phyloP scores from a whole-genome alignment of 805 yeast genomes.

The Metschnikowia henanensis region DNA sequence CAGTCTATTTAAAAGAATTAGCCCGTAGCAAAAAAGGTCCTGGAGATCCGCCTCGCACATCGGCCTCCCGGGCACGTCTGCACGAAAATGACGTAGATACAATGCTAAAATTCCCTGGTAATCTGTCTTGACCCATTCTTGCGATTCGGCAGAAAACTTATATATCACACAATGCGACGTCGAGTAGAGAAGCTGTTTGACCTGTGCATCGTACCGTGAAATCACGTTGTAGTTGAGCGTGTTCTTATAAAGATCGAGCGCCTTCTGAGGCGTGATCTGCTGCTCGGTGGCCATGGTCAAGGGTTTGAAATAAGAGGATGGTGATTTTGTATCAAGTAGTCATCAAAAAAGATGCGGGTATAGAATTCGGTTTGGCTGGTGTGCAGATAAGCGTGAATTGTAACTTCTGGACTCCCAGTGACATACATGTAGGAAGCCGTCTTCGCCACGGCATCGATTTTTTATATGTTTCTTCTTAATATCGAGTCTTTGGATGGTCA shows the following conservation, averaged over 20 bases:
- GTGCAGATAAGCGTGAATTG: too few relatives aligned
- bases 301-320: too few relatives aligned
- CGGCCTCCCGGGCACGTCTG: slow-evolving; percentile 21
- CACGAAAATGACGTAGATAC: slow-evolving; percentile 51
- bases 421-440: too few relatives aligned
- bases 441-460: too few relatives aligned
- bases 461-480: too few relatives aligned
- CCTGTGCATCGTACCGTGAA: slow-evolving; percentile 71
- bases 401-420: too few relatives aligned
- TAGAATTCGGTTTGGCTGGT: too few relatives aligned
- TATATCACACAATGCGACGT: slow-evolving; percentile 75
- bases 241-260: slow-evolving; percentile 61
- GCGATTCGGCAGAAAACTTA: slow-evolving; percentile 53
- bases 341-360: too few relatives aligned
- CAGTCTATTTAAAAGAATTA: slow-evolving; percentile 65
- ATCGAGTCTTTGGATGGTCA: too few relatives aligned
- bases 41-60: slow-evolving; percentile 28
- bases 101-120: slow-evolving; percentile 70
- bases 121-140: slow-evolving; percentile 71
- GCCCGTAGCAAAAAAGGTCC: slow-evolving; percentile 60
- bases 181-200: slow-evolving; percentile 64
- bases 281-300: slow-evolving; percentile 26
- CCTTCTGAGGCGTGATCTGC: slow-evolving; percentile 42
- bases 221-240: slow-evolving; percentile 76
- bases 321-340: too few relatives aligned